phyloP scores from a whole-genome alignment of 2,329 filamentous ascomycete genomes.

The Pseudocercospora fijiensis region DNA sequence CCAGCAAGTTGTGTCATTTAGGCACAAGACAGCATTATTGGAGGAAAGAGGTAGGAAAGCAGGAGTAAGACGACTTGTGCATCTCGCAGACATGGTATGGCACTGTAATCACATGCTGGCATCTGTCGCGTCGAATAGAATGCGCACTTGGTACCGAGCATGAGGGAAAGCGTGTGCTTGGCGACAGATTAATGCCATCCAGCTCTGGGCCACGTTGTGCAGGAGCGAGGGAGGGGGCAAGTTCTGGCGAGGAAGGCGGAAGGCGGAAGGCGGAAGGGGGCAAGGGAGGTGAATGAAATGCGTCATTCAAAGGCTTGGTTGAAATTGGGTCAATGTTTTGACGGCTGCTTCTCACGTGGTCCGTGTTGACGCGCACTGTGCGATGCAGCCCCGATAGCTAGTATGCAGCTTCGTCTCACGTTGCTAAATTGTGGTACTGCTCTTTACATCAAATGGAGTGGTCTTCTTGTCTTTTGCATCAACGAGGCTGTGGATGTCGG shows the following conservation, averaged over 20 bases:
- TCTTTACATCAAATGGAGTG: background rate
- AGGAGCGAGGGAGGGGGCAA: background rate
- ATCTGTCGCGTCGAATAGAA: background rate
- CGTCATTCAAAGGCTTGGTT: too few species aligned
- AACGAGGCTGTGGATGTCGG: background rate
- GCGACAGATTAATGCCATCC: background rate
- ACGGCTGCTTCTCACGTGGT: background rate
- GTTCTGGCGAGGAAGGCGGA: background rate
- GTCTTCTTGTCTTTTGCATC: background rate
- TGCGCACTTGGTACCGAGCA: background rate
- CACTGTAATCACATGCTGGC: background rate
- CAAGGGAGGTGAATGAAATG: background rate
- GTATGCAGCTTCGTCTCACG: too few species aligned
- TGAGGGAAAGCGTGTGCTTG: background rate
- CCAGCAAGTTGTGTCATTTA: background rate
- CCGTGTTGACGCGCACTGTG: too few species aligned
- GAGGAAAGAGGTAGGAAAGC: conserved; percentile 1
- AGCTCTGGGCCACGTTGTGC: background rate
- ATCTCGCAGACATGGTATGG: background rate
- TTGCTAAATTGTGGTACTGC: background rate
- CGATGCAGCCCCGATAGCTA: too few species aligned
- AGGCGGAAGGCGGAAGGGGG: too few species aligned
- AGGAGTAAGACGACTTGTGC: conserved; percentile 2
- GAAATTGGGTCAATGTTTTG: background rate
- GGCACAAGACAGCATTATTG: background rate